Conservation (phyloP, 2,329 filamentous ascomycete genomes). For the Ceratocystis eucalypticola region DNA sequence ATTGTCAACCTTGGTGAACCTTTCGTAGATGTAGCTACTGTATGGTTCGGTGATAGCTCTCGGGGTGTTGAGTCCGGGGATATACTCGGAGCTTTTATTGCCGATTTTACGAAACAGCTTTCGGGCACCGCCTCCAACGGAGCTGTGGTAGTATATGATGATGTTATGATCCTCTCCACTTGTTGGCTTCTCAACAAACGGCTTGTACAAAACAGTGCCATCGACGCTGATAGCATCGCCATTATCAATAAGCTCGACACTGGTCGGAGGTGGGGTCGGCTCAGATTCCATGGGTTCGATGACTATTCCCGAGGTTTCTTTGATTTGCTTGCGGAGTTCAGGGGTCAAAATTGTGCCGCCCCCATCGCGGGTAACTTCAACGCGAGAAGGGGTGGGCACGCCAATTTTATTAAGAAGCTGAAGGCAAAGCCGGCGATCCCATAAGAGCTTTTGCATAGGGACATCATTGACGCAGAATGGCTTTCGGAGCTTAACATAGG, state of each 20-base stretch:
- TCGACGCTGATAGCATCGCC: conserved; percentile 82
- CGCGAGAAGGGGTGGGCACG: conserved; percentile 73
- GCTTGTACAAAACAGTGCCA: conserved; percentile 67
- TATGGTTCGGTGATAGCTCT: conserved; percentile 66
- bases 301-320: conserved; percentile 63
- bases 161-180: conserved; percentile 98
- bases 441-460: conserved; percentile 91
- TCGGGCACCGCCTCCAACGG: conserved; percentile 74
- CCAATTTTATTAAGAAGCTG: conserved; percentile 76
- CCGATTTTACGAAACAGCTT: conserved; percentile 94
- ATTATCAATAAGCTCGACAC: conserved; percentile 77
- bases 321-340: conserved; percentile 68
- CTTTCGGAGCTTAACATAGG: conserved; percentile 82
- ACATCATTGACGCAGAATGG: conserved; percentile 97
- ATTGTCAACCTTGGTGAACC: conserved; percentile 93
- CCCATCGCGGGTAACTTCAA: conserved; percentile 88
- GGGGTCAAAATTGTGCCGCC: conserved; percentile 66
- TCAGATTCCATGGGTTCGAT: conserved; percentile 35
- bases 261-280: conserved; percentile 43
- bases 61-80: conserved; percentile 61
- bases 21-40: conserved; percentile 90
- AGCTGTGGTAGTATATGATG: conserved; percentile 87
- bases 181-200: conserved; percentile 97
- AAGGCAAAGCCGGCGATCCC: conserved; percentile 86
- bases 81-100: conserved; percentile 96